Conservation (phyloP, 2,329 filamentous ascomycete genomes). For the Aspergillus pseudoglaucus region DNA sequence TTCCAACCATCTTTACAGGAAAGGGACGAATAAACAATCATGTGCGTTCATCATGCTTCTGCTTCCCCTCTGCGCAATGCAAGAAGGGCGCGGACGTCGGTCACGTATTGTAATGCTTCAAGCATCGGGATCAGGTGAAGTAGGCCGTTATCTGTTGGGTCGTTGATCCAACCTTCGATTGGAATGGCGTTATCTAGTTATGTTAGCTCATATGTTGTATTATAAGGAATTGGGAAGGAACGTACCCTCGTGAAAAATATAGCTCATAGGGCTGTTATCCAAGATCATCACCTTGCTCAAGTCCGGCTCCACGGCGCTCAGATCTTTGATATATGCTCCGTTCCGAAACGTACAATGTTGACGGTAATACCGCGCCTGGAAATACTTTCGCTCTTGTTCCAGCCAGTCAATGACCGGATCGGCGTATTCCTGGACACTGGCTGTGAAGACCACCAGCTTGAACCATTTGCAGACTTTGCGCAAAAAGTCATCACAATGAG, state of each 20-base stretch:
- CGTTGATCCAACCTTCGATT: conserved; percentile 98
- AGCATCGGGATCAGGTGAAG: conserved; percentile 87
- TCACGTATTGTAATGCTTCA: conserved; percentile 92
- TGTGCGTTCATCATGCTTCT: conserved; percentile 17
- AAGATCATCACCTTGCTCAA: conserved; percentile 98
- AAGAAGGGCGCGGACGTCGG: conserved; percentile 85
- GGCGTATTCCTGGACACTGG: conserved; percentile 95
- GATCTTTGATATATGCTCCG: conserved; percentile 95
- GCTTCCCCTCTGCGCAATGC: conserved; percentile 78
- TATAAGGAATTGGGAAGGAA: neutral
- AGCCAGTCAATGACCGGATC: conserved; percentile 99
- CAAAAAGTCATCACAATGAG: conserved; percentile 93
- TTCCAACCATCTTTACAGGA: conserved; percentile 1
- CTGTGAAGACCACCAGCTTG: conserved; percentile 93
- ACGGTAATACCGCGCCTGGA: conserved; percentile 85
- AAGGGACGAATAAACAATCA: neutral
- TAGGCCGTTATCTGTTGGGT: conserved; percentile 93
- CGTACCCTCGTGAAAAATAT: conserved; percentile 95
- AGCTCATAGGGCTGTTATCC: conserved; percentile 96
- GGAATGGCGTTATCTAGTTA: conserved; percentile 89
- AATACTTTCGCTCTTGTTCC: conserved; percentile 93
- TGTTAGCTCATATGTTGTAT: conserved; percentile 3
- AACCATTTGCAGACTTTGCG: conserved; percentile 97
- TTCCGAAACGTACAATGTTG: conserved; percentile 96
- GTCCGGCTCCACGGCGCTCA: conserved; percentile 92